Evolutionary conservation across 1,139 yeast genomes (phyloP), one percentile per base, ranked within the genome.

Genomic region (Debaryomyces udenii): DNA sequence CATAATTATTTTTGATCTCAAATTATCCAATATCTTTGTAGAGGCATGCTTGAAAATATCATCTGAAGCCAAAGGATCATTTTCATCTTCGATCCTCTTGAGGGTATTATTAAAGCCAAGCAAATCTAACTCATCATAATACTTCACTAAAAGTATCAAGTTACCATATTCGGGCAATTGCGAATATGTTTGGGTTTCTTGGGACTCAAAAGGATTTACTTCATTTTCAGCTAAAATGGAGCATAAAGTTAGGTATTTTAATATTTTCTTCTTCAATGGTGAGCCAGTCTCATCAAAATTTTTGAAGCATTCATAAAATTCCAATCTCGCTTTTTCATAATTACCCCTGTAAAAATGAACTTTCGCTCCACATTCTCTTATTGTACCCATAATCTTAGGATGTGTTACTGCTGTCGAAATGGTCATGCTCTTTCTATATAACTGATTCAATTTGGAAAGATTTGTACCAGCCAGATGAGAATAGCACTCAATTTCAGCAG

Each of bases 211-310:
- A 0, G 90, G 89, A 51, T 83, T 81, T 45, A 86, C 79, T 44
- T 75, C 79, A 42, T 80, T 78, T 46, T 80, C 83, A 11, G 86
- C 76, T 36, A 87, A 62, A 47, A 86, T 67, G 6, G 86, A 80
- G 22, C 88, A 78, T 9, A 86, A 57, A 2, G 83, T 80, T 47
- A 83, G 72, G 57, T 82, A 83, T 48, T 80, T 80, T 47, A 87
- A 68, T 3, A 82, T 78, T 26, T 76, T 68, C 44, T 87, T 74
- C 46, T 73, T 72, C 37, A 68, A 68, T 15, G 68, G 60, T 42
- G 86, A 80, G 1, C 94, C 95, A 20, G 88, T 84, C 60, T 86
- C 95, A 57, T 87, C 94, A 58, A 81, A 86, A 48, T 78, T 82
- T 51, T 83, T 83, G 61, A 87, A 87, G 40, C 87, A 74, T 50